Evolutionary conservation across 495 filamentous ascomycete genomes (phyloP).

Genomic region (Venustampulla echinocandica): DNA sequence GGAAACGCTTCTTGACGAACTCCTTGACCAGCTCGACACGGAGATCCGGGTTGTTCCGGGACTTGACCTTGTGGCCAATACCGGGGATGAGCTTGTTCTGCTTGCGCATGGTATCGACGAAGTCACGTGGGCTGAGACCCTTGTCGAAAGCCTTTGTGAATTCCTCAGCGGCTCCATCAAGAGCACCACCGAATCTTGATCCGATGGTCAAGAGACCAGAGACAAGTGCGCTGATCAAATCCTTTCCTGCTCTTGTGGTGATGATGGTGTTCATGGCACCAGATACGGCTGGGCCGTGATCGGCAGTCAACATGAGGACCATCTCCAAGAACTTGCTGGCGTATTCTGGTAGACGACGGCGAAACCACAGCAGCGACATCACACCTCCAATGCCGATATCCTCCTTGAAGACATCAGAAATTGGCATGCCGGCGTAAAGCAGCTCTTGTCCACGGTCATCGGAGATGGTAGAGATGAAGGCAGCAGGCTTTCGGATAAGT

Average conservation of each 20-base stretch:
- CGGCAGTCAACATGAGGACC: conserved; percentile 99
- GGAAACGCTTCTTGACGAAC: conserved; percentile 95
- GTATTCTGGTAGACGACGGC: conserved; percentile 89
- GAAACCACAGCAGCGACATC: conserved; percentile 99
- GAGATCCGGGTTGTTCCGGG: conserved; percentile 98
- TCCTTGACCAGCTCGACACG: conserved; percentile 99
- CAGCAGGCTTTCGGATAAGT: conserved; percentile 98
- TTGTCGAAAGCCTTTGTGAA: conserved; percentile 98
- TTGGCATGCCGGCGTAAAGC: conserved; percentile 97
- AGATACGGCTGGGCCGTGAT: conserved; percentile 97
- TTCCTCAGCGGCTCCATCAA: conserved; percentile 96
- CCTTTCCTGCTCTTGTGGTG: conserved; percentile 97
- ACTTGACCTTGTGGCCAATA: conserved; percentile 99
- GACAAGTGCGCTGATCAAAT: conserved; percentile 90
- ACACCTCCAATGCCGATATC: conserved; percentile 99
- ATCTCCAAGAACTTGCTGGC: conserved; percentile 99
- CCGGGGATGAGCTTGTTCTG: conserved; percentile 99
- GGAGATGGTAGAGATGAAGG: conserved; percentile 99
- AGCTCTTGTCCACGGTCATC: conserved; percentile 99
- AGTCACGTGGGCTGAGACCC: conserved; percentile 95
- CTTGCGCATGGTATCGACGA: conserved; percentile 97
- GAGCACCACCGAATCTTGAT: conserved; percentile 95
- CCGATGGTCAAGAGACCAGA: conserved; percentile 96
- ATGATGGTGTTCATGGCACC: conserved; percentile 99
- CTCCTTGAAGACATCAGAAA: conserved; percentile 98